A percentile compares a stretch with the other conserved stretches of the same genome.
phyloP scores from a whole-genome alignment of 176 grass and related monocot genomes.

The Ampelocalamus luodianensis region DNA sequence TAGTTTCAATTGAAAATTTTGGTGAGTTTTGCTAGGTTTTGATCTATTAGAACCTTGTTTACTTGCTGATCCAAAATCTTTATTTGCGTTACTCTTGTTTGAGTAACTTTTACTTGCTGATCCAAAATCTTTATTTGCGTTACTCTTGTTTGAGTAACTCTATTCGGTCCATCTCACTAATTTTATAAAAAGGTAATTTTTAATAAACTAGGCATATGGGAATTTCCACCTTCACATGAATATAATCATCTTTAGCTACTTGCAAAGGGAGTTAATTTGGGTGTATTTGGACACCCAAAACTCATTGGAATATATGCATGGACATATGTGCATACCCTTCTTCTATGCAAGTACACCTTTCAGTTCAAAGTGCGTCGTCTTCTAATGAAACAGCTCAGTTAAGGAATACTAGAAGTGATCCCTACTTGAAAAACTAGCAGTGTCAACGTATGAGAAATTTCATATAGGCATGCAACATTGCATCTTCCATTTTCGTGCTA shows the following conservation, averaged over 20 bases:
- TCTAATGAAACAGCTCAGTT: conserved; percentile 10
- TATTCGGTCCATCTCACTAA: too few species aligned
- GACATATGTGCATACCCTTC: not conserved
- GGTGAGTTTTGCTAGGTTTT: too few species aligned
- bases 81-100: too few species aligned
- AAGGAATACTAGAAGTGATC: not conserved
- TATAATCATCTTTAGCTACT: conserved; percentile 13
- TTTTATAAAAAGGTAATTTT: not conserved
- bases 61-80: too few species aligned
- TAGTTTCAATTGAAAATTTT: too few species aligned
- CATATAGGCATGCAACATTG: not conserved
- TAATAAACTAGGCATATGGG: not conserved
- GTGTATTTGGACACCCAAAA: conserved; percentile 15
- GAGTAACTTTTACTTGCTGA: too few species aligned
- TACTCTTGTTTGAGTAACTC: too few species aligned
- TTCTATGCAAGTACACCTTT: not conserved
- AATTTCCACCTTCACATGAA: conserved; percentile 5
- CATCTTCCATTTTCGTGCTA: conserved; percentile 6
- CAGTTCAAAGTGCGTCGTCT: not conserved
- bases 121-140: too few species aligned
- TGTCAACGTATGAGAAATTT: conserved; percentile 35
- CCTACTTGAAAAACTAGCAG: not conserved
- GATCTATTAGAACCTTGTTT: too few species aligned
- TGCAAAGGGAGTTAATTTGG: not conserved
- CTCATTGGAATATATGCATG: not conserved